These are phyloP conservation scores for Ceratobasidium sp. DNA, from an alignment of 1,284 basidiomycete species.

Conservation along the genomic window DNA sequence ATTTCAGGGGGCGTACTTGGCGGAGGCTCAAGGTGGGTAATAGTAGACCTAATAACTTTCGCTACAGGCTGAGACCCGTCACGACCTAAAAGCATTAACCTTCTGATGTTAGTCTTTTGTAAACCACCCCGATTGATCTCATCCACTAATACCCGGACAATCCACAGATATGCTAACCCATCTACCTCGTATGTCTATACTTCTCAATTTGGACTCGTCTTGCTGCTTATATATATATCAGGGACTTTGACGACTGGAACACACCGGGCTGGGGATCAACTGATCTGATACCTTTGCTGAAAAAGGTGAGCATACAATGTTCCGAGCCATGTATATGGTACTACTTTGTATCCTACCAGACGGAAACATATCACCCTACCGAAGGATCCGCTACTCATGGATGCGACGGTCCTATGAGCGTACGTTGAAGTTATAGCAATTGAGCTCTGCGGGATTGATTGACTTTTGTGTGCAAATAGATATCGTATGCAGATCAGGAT, in stretches of 20 bases:
- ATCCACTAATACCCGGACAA: background rate
- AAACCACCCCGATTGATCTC: background rate
- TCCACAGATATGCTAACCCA: background rate
- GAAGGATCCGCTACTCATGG: background rate
- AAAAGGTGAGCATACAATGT: conserved; percentile 16
- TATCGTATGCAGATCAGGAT: background rate
- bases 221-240: background rate
- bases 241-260: conserved; percentile 16
- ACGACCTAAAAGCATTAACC: background rate
- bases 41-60: too few species aligned
- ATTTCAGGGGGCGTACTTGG: background rate
- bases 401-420: background rate
- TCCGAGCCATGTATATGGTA: too few species aligned
- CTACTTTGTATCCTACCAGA: background rate
- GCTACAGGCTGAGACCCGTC: background rate
- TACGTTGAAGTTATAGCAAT: background rate
- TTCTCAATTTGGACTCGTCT: background rate
- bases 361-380: conserved; percentile 1
- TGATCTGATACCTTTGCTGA: conserved; percentile 3
- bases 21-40: conserved; percentile 3
- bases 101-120: conserved; percentile 10
- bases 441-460: background rate
- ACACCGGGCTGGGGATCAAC: conserved; percentile 9
- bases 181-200: background rate
- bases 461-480: too few species aligned